These are phyloP conservation scores for Colletotrichum lindemuthianum DNA, from an alignment of 2,329 filamentous ascomycete species.

Conservation along the genomic window DNA sequence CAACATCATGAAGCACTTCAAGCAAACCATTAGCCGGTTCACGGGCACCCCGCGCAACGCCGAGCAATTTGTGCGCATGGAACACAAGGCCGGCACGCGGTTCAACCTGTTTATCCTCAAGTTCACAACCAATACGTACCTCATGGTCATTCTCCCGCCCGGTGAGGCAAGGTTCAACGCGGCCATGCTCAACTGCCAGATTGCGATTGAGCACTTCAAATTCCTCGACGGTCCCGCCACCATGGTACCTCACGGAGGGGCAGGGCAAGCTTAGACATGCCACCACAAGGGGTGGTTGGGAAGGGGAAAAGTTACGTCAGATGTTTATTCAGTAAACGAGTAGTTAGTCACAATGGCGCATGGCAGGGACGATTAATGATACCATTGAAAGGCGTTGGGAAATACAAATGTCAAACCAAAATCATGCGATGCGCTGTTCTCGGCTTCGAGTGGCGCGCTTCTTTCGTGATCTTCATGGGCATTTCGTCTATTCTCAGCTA, in stretches of 20 bases:
- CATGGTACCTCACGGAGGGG: slow-evolving; percentile 36
- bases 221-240: slow-evolving; percentile 64
- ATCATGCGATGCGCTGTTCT: not conserved
- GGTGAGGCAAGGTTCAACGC: slow-evolving; percentile 93
- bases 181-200: slow-evolving; percentile 88
- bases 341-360: slow-evolving; percentile 19
- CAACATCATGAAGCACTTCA: slow-evolving; percentile 99
- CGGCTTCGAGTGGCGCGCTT: no score
- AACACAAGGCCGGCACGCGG: slow-evolving; percentile 77
- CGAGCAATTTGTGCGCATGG: slow-evolving; percentile 83
- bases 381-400: slow-evolving; percentile 31
- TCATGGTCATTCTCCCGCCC: slow-evolving; percentile 90
- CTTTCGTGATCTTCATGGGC: not conserved
- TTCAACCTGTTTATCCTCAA: slow-evolving; percentile 97
- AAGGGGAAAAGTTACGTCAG: not conserved
- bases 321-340: slow-evolving; percentile 2
- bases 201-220: slow-evolving; percentile 84
- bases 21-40: slow-evolving; percentile 82
- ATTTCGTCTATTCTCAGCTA: slow-evolving; percentile 24
- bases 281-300: not conserved
- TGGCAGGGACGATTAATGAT: slow-evolving; percentile 36
- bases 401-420: slow-evolving; percentile 5
- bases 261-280: slow-evolving; percentile 7
- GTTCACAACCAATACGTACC: slow-evolving; percentile 97
- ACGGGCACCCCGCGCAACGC: slow-evolving; percentile 83